Evolutionary conservation across 371 early-diverging fungal species (phyloP), one percentile per base, ranked within the genome.

Genomic region (Mucor ambiguus): DNA sequence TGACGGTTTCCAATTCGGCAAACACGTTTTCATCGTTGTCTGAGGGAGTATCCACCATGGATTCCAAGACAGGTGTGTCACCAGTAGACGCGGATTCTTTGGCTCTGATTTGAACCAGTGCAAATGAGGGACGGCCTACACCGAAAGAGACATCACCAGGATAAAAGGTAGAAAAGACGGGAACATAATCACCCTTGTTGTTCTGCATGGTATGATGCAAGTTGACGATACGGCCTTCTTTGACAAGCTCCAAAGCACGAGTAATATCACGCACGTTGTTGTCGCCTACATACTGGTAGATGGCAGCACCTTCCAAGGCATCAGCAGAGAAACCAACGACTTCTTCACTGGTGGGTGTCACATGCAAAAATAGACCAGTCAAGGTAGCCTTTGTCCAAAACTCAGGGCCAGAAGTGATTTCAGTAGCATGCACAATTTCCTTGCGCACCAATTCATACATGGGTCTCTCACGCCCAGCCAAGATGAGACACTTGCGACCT

Each of bases 401-500:
- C 60, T 68, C 68, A 49, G 66, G 32, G 22, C 65, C 69, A 28
- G 28, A 56, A 1, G 64, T 61, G 6, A 68, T 64, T n/a, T 69
- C 67, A 26, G 61, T 37, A 22, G 61, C 60, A 22, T 69, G 61
- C 1, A 71, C 73, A 14, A 79, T 30, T 73, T 75, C 67, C 58
- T 69, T 65, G 26, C 73, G 75, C 14, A 73, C 59, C 32, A 82
- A 55, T 26, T 73, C 66, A 55, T 74, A 78, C 62, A 85, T 78
- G 1, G 77, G 76, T 18, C 81, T 75, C 55, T 82, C 81, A 18
- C 89, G 74, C 18, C 86, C 88, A n/a, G 84, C 74, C 61, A 90
- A 66, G 52, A 90, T 78, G n/a, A 88, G 76, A 70, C 87, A 89
- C 63, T 87, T 86, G 26, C 86, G 80, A 24, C 89, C 84, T 63